Base-by-base conservation (phyloP, 805 yeast species). In the Tetrapisispora phaffii region DNA sequence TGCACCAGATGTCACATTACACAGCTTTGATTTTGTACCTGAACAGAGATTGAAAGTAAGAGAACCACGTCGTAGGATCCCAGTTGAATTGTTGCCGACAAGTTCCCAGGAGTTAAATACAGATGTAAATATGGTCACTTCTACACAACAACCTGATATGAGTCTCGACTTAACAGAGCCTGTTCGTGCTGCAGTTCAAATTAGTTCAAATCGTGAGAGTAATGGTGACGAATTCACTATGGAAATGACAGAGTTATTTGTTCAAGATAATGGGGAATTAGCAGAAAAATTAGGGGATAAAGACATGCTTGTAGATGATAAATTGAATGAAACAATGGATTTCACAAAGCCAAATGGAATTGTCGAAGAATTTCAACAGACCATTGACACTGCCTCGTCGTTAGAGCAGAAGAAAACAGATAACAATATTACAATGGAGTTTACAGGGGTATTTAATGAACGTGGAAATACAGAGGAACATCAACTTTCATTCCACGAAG, bases 1-100 rank as follows among this genome's bases (percentile, higher is more conserved):
- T 68, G 89, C 89, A 0, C 84, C 84, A 1, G 85, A 79, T 52
- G 85, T 80, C 0, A 79, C 83, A 3, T 67, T 80, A 34, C 85
- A 80, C 54, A 75, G 78, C 54, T 70, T 73, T 51, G 79, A 66
- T 41, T 62, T 67, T 33, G 56, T 63, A 12, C 66, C 71, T 12
- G 55, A 55, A 42, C 44, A 44, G 15, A 32, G 42, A 17, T 4
- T 42, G 5, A 47, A 36, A 28, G 36, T 48, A 9, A 41, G 54
- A 31, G 56, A 54, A 40, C 61, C 61, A 2, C 47, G 59, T 40
- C 39, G 61, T 23, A 57, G 46, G 23, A 22, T 32, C 12, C 29
- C 32, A 7, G 19, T 4, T 9, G 35, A 33, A 8, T 22, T 23
- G 12, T 10, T 26, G 8, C 36, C 31, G 4, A 23, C 8, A 10